These are phyloP conservation scores for Phylloporus scabripes DNA, from an alignment of 768 basidiomycete species.

Conservation along the genomic window DNA sequence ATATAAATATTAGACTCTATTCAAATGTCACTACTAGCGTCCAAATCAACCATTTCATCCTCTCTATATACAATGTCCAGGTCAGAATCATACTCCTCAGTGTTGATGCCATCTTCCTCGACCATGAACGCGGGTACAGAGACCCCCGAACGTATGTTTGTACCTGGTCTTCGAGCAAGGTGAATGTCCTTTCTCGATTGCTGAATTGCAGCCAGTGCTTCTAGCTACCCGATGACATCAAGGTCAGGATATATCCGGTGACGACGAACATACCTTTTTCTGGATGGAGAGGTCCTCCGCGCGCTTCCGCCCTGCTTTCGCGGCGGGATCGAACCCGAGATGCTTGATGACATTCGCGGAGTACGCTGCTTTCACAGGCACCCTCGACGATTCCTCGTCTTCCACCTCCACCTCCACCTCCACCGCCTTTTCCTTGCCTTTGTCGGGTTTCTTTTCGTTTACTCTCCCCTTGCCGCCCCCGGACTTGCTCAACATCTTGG, in stretches of 20 bases:
- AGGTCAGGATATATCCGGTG: neutral
- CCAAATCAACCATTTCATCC: constrained; percentile 19
- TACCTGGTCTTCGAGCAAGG: constrained; percentile 61
- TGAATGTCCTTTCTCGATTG: constrained; percentile 45
- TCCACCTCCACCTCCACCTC: constrained; percentile 11
- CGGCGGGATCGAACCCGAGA: constrained; percentile 75
- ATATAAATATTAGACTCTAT: neutral
- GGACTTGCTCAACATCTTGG: constrained; percentile 22
- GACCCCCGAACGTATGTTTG: constrained; percentile 59
- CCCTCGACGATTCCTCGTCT: constrained; percentile 10
- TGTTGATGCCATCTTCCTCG: neutral
- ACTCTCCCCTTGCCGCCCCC: constrained; percentile 12
- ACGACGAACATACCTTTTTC: constrained; percentile 48
- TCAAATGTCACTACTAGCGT: constrained; percentile 19
- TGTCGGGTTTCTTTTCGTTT: constrained; percentile 17
- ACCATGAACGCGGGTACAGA: constrained; percentile 32
- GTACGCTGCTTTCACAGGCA: constrained; percentile 45
- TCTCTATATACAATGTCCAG: constrained; percentile 5
- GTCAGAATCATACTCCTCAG: constrained; percentile 11
- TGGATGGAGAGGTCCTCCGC: constrained; percentile 38
- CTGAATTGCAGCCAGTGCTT: constrained; percentile 49
- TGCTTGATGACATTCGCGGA: constrained; percentile 62
- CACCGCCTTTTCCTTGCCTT: constrained; percentile 9
- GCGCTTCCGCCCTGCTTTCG: constrained; percentile 45
- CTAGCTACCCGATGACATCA: constrained; percentile 38